These are phyloP conservation scores for Ophiostoma montium DNA, from an alignment of 2,329 filamentous ascomycete species.

Conservation along the genomic window DNA sequence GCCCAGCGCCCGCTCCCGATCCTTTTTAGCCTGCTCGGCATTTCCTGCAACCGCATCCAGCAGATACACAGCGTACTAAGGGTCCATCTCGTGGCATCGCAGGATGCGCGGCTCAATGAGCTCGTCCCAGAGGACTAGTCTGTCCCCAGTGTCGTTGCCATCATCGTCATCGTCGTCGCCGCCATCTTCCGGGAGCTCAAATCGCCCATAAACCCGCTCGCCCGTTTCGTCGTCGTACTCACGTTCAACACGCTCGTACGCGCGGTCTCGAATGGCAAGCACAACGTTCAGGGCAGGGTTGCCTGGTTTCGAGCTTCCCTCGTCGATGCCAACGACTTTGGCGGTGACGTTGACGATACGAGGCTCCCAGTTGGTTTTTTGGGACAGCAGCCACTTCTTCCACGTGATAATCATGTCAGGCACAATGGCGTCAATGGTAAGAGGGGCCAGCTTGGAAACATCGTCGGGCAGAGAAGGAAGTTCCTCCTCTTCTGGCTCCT, in stretches of 20 bases:
- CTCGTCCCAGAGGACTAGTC: slow-evolving; percentile 45
- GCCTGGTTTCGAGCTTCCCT: slow-evolving; percentile 35
- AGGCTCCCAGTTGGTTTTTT: slow-evolving; percentile 52
- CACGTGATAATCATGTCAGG: slow-evolving; percentile 54
- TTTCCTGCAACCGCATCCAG: background rate
- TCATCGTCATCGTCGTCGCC: slow-evolving; percentile 37
- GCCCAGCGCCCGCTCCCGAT: background rate
- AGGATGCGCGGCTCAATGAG: slow-evolving; percentile 49
- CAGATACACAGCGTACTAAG: background rate
- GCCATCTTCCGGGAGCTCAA: slow-evolving; percentile 54
- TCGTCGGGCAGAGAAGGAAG: slow-evolving; percentile 49
- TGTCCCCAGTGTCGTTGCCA: slow-evolving; percentile 33
- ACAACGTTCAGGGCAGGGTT: slow-evolving; percentile 37
- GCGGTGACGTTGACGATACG: slow-evolving; percentile 51
- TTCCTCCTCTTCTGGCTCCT: slow-evolving; percentile 33
- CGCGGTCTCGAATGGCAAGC: slow-evolving; percentile 55
- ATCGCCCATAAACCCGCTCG: slow-evolving; percentile 59
- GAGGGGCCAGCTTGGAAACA: slow-evolving; percentile 33
- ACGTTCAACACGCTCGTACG: slow-evolving; percentile 40
- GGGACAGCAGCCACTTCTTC: slow-evolving; percentile 48
- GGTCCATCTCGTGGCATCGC: background rate
- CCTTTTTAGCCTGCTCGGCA: background rate
- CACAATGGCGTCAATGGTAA: slow-evolving; percentile 34
- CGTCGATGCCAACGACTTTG: slow-evolving; percentile 30
- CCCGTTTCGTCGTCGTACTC: slow-evolving; percentile 53